phyloP scores from a whole-genome alignment of 2,329 filamentous ascomycete genomes.

The Penicillium aurantiogriseum region DNA sequence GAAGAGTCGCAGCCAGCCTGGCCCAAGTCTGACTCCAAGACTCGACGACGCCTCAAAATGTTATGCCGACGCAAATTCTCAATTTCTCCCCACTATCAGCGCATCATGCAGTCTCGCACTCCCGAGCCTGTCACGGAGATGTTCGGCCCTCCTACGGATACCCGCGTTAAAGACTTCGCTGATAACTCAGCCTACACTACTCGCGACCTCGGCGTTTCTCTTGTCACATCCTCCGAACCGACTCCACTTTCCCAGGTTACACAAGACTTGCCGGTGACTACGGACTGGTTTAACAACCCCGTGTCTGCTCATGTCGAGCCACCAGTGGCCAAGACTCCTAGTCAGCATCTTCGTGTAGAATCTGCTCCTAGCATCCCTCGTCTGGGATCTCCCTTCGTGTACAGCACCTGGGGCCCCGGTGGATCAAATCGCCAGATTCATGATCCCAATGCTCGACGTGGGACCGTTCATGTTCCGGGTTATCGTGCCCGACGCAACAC shows the following conservation, averaged over 20 bases:
- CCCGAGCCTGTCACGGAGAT: conserved; percentile 56
- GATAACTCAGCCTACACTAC: conserved; percentile 39
- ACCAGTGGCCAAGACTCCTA: conserved; percentile 3
- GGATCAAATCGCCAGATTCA: conserved; percentile 34
- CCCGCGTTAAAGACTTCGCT: conserved; percentile 25
- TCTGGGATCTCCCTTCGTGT: conserved; percentile 51
- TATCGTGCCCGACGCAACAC: conserved; percentile 52
- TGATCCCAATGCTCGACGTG: conserved; percentile 38
- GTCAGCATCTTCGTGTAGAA: conserved; percentile 17
- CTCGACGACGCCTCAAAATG: conserved; percentile 57
- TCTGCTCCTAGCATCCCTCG: conserved; percentile 32
- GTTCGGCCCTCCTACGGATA: conserved; percentile 30
- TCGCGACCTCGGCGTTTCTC: conserved; percentile 46
- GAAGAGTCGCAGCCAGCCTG: conserved; percentile 44
- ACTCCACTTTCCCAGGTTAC: conserved; percentile 37
- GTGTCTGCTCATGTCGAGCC: conserved; percentile 17
- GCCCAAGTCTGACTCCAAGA: conserved; percentile 59
- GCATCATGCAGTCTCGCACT: conserved; percentile 59
- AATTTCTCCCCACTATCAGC: conserved; percentile 63
- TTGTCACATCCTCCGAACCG: conserved; percentile 43
- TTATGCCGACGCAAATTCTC: conserved; percentile 62
- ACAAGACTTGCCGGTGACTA: conserved; percentile 25
- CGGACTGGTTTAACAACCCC: conserved; percentile 41
- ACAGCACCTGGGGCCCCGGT: conserved; percentile 50
- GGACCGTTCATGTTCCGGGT: conserved; percentile 47